Percentiles rank a stretch among this genome's conserved stretches.
phyloP scores from a whole-genome alignment of 2,329 filamentous ascomycete species.

The Alternaria triticimaculans region DNA sequence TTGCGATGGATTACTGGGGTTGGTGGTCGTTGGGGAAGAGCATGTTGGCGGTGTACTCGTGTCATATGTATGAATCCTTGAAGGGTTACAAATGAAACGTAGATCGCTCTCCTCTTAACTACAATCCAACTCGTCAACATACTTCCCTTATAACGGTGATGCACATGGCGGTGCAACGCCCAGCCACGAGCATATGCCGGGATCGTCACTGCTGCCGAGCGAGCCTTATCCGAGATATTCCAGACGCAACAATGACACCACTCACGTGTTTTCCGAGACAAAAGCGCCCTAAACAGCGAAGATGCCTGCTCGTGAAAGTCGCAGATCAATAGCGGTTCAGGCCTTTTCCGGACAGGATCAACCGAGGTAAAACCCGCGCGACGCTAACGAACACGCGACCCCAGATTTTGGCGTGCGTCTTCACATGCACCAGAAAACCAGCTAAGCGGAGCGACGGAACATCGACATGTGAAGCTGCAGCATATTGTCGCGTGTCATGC shows the following conservation, averaged over 20 bases:
- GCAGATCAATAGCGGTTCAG: conserved; percentile 14
- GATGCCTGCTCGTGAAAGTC: conserved; percentile 7
- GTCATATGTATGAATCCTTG: conserved; percentile 34
- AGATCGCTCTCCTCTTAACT: background rate
- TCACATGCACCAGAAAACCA: conserved; percentile 37
- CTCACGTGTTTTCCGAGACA: conserved; percentile 6
- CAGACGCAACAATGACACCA: conserved; percentile 3
- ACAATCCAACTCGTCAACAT: background rate
- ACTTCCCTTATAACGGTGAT: background rate
- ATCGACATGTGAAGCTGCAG: conserved; percentile 41
- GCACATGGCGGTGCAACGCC: background rate
- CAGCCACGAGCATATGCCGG: background rate
- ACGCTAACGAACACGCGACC: conserved; percentile 16
- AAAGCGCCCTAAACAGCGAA: background rate
- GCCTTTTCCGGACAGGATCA: conserved; percentile 17
- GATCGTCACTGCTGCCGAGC: conserved; percentile 1
- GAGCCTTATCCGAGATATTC: background rate
- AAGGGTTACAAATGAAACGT: conserved; percentile 36
- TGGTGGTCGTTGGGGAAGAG: conserved; percentile 15
- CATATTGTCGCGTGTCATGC: conserved; percentile 27
- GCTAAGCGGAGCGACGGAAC: conserved; percentile 9
- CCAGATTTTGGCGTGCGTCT: conserved; percentile 25
- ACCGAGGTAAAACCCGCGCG: conserved; percentile 19
- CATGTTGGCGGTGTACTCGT: conserved; percentile 14
- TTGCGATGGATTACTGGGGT: background rate